A percentile compares a stretch with the other conserved stretches of the same genome.
phyloP scores from a whole-genome alignment of 345 rosid genomes.

The Litchi chinensis region DNA sequence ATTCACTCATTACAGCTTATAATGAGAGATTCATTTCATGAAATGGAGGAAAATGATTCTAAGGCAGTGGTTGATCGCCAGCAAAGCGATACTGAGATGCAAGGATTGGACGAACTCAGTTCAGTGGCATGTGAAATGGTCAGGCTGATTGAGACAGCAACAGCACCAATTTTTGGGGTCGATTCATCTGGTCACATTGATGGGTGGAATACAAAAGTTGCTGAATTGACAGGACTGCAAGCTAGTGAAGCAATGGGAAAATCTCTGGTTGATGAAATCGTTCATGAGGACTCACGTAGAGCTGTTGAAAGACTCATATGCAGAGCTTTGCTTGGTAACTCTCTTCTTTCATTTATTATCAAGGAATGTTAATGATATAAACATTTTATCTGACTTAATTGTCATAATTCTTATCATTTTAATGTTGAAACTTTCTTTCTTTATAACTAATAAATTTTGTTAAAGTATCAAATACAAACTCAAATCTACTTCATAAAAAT shows the following conservation, averaged over 20 bases:
- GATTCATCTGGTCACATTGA: constrained; percentile 69
- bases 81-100: constrained; percentile 35
- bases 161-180: constrained; percentile 85
- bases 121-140: constrained; percentile 88
- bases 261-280: constrained; percentile 63
- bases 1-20: constrained; percentile 79
- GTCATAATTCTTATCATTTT: neutral
- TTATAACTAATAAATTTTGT: neutral
- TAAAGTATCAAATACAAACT: neutral
- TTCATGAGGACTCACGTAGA: constrained; percentile 57
- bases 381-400: too few species aligned
- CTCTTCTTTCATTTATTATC: constrained; percentile 4
- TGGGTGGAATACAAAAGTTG: constrained; percentile 81
- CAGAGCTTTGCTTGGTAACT: constrained; percentile 72
- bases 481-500: neutral
- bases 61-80: constrained; percentile 32
- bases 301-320: constrained; percentile 48
- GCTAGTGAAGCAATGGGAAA: constrained; percentile 72
- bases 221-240: constrained; percentile 72
- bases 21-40: constrained; percentile 64
- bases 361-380: neutral
- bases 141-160: constrained; percentile 81
- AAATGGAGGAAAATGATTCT: constrained; percentile 40
- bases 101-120: constrained; percentile 55
- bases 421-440: neutral